A percentile compares a stretch with the other conserved stretches of the same genome.
Evolutionary conservation across 768 basidiomycete species (phyloP).

Genomic region (Pleurotus tuoliensis): DNA sequence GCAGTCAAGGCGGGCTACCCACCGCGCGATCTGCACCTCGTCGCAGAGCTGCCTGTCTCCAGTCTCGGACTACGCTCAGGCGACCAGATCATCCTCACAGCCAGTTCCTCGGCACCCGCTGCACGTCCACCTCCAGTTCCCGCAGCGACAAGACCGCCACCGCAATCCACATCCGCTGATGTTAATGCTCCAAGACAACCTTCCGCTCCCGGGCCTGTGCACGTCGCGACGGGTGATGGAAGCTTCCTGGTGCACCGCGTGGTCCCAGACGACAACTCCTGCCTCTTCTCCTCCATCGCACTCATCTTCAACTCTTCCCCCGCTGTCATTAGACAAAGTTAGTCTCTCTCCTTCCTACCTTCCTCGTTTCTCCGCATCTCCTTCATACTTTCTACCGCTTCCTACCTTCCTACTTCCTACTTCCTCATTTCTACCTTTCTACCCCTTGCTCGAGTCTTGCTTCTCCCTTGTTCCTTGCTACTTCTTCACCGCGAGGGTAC

Average conservation of each 20-base stretch:
- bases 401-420: background rate
- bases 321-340: conserved; percentile 75
- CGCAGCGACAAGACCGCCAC: conserved; percentile 5
- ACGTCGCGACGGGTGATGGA: conserved; percentile 52
- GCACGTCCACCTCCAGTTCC: conserved; percentile 11
- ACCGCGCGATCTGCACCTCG: conserved; percentile 63
- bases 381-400: too few species aligned
- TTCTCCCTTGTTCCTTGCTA: background rate
- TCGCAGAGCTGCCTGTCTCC: conserved; percentile 71
- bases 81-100: conserved; percentile 81
- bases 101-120: conserved; percentile 21
- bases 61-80: conserved; percentile 74
- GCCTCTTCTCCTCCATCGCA: conserved; percentile 85
- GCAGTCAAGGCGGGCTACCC: conserved; percentile 85
- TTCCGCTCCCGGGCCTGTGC: conserved; percentile 37
- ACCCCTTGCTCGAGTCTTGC: background rate
- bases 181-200: too few species aligned
- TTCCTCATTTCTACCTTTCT: too few species aligned
- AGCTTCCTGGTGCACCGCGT: conserved; percentile 76
- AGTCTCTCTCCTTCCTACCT: background rate
- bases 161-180: conserved; percentile 5
- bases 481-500: background rate
- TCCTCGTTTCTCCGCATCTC: too few species aligned
- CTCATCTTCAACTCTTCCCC: conserved; percentile 83
- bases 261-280: conserved; percentile 97